Base-by-base conservation (phyloP, 805 yeast species). In the Brettanomyces nanus region DNA sequence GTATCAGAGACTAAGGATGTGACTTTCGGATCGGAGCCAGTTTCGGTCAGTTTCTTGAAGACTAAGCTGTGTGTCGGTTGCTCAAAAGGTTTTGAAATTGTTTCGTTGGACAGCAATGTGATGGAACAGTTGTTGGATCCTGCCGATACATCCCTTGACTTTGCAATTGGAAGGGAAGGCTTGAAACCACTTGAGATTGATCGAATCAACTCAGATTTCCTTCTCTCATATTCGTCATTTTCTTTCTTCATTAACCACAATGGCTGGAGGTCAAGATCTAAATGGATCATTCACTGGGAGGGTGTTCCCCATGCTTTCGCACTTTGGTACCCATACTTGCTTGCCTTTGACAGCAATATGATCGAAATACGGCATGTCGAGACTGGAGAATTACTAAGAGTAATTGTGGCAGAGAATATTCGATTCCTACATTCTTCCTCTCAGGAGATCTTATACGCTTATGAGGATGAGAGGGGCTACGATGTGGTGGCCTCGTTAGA, bases 111-210 rank as follows among this genome's bases (percentile, higher is more conserved):
- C 43, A 85, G 82, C 37, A 81, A 85, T 42, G 84, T 79, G 42
- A 86, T 84, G 60, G 97, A 92, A 61, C 78, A 92, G 7, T 72
- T 92, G 36, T 67, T 92, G 50, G 97, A 92, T 62, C 96, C 95
- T n/a, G 98, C 97, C 1, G 98, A 92, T 54, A 94, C 97, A 0
- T 86, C 97, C 15, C 68, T 92, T 38, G 98, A 92, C 53, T 92
- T 92, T 65, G 97, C 92, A 11, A 85, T 77, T 41, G 84, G 76
- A 43, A 69, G 82, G 42, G 95, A 86, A 58, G 37, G 37, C 21
- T 71, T 90, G 43, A 84, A 85, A 52, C 98, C 98, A 15, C 74
- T 87, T 58, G 87, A 94, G 4, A 86, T 92, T 42, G 94, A 90
- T 57, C 74, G 95, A 44, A 77, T 92, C 41, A 92, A 90, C 41